Base-by-base conservation (phyloP, 108 stramenopile species). In the Cyclotella baltica region DNA sequence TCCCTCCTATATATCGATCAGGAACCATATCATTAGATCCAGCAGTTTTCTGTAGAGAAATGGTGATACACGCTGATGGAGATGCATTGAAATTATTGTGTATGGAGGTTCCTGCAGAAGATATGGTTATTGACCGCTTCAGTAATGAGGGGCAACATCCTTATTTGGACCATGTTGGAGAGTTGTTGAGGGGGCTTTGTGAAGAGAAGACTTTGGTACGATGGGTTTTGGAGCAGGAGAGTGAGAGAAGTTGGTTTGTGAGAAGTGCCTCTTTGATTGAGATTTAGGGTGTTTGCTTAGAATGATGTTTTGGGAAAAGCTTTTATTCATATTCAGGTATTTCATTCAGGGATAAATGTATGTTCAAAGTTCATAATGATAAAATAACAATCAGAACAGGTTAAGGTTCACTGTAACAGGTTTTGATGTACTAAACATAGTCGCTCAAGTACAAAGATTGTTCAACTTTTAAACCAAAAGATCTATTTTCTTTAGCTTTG, bases 211-310 rank as follows among this genome's bases (percentile, higher is more conserved):
- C 70, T 55, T 65, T 57, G 18, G 70, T 82, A 37, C 63, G 74
- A 37, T 82, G 81, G 81, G 65, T 75, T 6, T 30, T 82, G 38
- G 81, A 82, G 58, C 81, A 82, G 62, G 81, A 82, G 28, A 72
- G 75, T 66, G 75, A 82, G 52, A 50, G 64, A 52, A 72, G 69
- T 40, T 82, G 74, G 75, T 82, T 82, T 72, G 75, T 76, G 57
- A 58, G n/a, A 20, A 76, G 68, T 72, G 81, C 75, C 38, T 65
- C 81, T 56, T 37, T 82, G 16, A 38, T 82, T 52, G 69, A 81
- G 57, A 82, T 82, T 36, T 75, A 50, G n/a, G n/a, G 47, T 4
- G 2, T 6, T 48, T 48, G 2, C 1, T 6, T 4, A 6, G 2
- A n/a, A 6, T n/a, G 2, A 6, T 48, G n/a, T n/a, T n/a, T 1